phyloP scores from a whole-genome alignment of 495 filamentous ascomycete species.

The Aspergillus avenaceus region DNA sequence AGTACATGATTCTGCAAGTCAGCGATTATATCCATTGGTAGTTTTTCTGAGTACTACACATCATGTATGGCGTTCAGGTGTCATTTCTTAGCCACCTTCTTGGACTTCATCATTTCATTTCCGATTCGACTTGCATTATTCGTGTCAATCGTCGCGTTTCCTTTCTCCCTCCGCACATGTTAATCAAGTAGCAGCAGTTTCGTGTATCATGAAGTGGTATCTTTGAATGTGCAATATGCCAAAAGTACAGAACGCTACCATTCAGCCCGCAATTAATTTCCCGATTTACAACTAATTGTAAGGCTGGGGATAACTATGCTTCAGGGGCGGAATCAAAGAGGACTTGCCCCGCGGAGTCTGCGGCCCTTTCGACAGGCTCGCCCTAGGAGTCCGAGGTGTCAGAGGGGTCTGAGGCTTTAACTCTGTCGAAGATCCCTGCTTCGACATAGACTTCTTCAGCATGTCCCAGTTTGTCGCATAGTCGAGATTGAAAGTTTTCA shows the following conservation, averaged over 20 bases:
- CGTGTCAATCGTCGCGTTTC: not conserved
- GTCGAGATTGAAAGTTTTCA: constrained; percentile 14
- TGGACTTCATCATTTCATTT: not conserved
- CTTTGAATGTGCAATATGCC: not conserved
- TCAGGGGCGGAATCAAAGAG: not conserved
- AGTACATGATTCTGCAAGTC: no score
- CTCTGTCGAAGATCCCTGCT: not conserved
- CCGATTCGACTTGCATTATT: not conserved
- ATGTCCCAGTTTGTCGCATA: constrained; percentile 11
- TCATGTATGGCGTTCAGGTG: not conserved
- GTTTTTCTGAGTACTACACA: no score
- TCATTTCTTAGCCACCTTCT: not conserved
- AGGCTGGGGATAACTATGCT: not conserved
- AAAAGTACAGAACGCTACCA: not conserved
- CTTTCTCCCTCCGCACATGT: not conserved
- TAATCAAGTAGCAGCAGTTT: not conserved
- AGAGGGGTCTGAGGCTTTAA: not conserved
- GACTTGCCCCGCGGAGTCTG: not conserved
- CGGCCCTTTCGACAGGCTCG: not conserved
- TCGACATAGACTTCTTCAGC: not conserved
- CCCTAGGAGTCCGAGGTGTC: not conserved
- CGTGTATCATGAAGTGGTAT: not conserved
- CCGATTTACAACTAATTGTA: not conserved
- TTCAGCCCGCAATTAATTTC: no score
- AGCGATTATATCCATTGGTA: no score